These are phyloP conservation scores for Nidularia pulvinata DNA, from an alignment of 768 basidiomycete species.

Conservation along the genomic window DNA sequence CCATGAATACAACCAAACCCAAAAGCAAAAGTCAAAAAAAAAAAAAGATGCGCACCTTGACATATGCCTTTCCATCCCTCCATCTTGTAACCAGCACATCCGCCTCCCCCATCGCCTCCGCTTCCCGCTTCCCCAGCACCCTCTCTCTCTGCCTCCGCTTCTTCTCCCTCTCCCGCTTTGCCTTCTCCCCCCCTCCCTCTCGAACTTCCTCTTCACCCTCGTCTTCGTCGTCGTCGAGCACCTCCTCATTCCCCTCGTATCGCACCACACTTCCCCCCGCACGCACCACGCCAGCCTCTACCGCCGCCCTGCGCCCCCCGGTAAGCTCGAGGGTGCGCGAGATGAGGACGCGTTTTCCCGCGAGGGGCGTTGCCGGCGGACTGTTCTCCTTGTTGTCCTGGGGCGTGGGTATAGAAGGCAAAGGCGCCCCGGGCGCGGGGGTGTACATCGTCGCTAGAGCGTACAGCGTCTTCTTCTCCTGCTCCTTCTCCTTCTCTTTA, in stretches of 20 bases:
- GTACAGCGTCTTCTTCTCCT: conserved; percentile 29
- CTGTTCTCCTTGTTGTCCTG: not conserved
- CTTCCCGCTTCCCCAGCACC: conserved; percentile 20
- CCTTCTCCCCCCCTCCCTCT: conserved; percentile 14
- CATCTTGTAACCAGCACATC: conserved; percentile 77
- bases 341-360: conserved; percentile 58
- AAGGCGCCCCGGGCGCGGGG: conserved; percentile 11
- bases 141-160: not conserved
- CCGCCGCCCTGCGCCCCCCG: conserved; percentile 43
- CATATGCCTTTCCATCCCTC: conserved; percentile 69
- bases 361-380: conserved; percentile 47
- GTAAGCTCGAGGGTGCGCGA: conserved; percentile 56
- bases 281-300: conserved; percentile 58
- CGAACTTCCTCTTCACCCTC: conserved; percentile 3
- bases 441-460: conserved; percentile 22
- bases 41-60: conserved; percentile 45
- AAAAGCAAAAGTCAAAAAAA: not conserved
- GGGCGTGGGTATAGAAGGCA: conserved; percentile 5
- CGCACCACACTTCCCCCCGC: conserved; percentile 42
- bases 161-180: not conserved
- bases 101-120: conserved; percentile 41
- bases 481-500: conserved; percentile 17
- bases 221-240: conserved; percentile 6
- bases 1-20: too few relatives aligned
- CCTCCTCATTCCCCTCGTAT: conserved; percentile 21